Conservation (phyloP, 1,284 basidiomycete genomes). For the Cystobasidium pallidum region DNA sequence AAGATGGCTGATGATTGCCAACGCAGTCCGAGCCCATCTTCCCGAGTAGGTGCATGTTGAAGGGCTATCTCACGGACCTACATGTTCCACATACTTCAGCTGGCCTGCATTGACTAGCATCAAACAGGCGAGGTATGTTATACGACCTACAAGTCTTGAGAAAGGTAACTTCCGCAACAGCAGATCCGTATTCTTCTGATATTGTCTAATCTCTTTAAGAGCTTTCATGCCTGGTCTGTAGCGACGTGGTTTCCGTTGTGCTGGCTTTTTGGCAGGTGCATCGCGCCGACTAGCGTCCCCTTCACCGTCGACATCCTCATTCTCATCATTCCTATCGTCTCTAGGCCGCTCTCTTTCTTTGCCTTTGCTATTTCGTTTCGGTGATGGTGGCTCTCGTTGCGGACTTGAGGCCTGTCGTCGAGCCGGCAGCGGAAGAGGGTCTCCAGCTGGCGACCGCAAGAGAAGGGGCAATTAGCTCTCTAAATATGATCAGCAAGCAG, state of each 20-base stretch:
- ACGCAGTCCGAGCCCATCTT: conserved; percentile 66
- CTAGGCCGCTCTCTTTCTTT: conserved; percentile 24
- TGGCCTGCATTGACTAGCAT: not conserved
- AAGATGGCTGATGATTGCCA: conserved; percentile 91
- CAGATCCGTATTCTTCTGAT: conserved; percentile 89
- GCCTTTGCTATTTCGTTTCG: conserved; percentile 13
- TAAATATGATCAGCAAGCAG: too few relatives aligned
- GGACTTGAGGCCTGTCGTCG: conserved; percentile 5
- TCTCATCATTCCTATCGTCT: not conserved
- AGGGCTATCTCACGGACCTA: conserved; percentile 89
- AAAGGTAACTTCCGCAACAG: conserved; percentile 86
- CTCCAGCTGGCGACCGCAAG: conserved; percentile 16
- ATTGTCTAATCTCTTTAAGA: conserved; percentile 85
- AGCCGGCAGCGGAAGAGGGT: conserved; percentile 39
- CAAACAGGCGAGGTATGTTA: not conserved
- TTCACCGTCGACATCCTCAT: conserved; percentile 5
- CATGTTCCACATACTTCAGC: not conserved
- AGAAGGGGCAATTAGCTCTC: not conserved
- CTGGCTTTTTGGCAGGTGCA: conserved; percentile 22
- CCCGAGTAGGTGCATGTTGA: conserved; percentile 59
- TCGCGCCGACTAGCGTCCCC: not conserved
- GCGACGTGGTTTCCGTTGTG: conserved; percentile 60
- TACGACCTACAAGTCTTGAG: conserved; percentile 73
- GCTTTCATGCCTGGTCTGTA: conserved; percentile 87
- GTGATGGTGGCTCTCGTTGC: conserved; percentile 1